Percentiles rank a stretch among this genome's conserved stretches.
These are phyloP conservation scores for Penicillium soppii DNA, from an alignment of 495 filamentous ascomycete species.

Conservation along the genomic window DNA sequence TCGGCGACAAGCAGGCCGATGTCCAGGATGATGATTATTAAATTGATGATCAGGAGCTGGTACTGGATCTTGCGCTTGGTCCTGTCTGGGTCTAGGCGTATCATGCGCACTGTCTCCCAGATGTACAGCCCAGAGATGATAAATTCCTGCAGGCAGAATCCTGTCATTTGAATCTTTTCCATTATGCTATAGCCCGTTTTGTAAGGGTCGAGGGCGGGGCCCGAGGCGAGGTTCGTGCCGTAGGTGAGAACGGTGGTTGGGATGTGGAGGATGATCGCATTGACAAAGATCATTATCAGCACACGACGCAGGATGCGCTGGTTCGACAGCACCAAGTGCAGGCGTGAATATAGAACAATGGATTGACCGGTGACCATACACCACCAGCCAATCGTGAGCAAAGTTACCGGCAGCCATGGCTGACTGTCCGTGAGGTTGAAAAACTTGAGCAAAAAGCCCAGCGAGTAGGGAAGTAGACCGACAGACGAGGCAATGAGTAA, in stretches of 20 bases:
- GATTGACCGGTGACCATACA: conserved; percentile 66
- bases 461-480: conserved; percentile 56
- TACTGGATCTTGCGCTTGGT: conserved; percentile 53
- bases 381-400: conserved; percentile 59
- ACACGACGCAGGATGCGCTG: conserved; percentile 50
- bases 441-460: conserved; percentile 63
- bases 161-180: conserved; percentile 65
- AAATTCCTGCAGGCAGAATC: conserved; percentile 62
- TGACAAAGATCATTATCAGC: conserved; percentile 57
- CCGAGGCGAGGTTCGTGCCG: conserved; percentile 47
- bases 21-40: conserved; percentile 56
- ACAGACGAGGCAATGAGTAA: conserved; percentile 50
- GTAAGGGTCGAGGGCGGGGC: conserved; percentile 17
- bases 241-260: conserved; percentile 58
- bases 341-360: conserved; percentile 66
- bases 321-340: conserved; percentile 58
- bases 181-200: conserved; percentile 52
- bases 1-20: conserved; percentile 56
- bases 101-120: conserved; percentile 50
- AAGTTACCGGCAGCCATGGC: conserved; percentile 40
- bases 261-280: conserved; percentile 54
- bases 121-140: conserved; percentile 62
- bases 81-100: conserved; percentile 43
- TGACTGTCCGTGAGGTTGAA: conserved; percentile 43
- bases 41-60: conserved; percentile 59